These are phyloP conservation scores for Rhizopus sp. DNA, from an alignment of 371 early-diverging fungal genomes.

Conservation along the genomic window DNA sequence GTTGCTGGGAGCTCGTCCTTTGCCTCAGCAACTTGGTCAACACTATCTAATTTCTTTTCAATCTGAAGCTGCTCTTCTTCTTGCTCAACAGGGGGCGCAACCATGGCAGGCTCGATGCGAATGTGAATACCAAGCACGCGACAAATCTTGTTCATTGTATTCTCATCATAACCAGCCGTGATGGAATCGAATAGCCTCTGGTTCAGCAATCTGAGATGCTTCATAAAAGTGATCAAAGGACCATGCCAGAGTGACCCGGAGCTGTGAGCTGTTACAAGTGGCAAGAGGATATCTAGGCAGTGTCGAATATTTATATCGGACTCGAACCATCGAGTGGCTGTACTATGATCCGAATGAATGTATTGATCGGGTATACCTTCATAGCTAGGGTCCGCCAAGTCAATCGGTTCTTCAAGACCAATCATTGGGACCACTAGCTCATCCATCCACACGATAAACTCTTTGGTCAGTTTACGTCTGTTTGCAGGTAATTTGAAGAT, in stretches of 20 bases:
- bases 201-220: constrained; percentile 41
- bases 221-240: constrained; percentile 39
- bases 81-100: neutral
- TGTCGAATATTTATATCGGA: constrained; percentile 41
- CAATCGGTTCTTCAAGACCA: constrained; percentile 33
- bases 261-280: constrained; percentile 34
- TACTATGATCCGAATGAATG: neutral
- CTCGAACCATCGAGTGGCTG: constrained; percentile 44
- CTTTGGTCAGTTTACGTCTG: constrained; percentile 37
- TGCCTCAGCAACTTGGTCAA: no score
- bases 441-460: constrained; percentile 51
- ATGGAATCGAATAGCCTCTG: constrained; percentile 43
- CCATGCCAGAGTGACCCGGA: constrained; percentile 40
- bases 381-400: constrained; percentile 13
- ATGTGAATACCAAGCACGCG: constrained; percentile 43
- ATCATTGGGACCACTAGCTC: constrained; percentile 40
- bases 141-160: constrained; percentile 33
- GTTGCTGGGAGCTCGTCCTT: no score
- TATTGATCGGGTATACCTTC: constrained; percentile 27
- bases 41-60: no score
- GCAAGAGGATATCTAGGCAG: constrained; percentile 36
- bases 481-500: constrained; percentile 33
- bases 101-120: constrained; percentile 22
- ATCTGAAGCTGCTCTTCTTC: neutral
- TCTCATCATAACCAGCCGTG: constrained; percentile 30